These are phyloP conservation scores for Ophiostoma tasmaniense DNA, from an alignment of 2,329 filamentous ascomycete species.

Conservation along the genomic window DNA sequence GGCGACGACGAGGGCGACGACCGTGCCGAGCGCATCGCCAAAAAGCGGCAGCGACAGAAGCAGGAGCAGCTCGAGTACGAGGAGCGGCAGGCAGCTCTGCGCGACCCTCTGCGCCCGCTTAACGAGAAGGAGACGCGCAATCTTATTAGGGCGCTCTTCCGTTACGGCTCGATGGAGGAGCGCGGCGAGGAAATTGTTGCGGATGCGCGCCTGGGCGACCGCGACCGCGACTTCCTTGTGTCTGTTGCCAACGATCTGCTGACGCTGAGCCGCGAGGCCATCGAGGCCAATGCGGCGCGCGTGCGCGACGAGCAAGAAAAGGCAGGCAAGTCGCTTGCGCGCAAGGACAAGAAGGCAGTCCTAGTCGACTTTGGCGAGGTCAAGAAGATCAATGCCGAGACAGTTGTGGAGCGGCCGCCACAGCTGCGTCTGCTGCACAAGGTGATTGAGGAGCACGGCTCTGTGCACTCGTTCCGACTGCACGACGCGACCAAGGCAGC, in stretches of 20 bases:
- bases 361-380: conserved; percentile 90
- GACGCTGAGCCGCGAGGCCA: conserved; percentile 45
- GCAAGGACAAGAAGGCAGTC: conserved; percentile 96
- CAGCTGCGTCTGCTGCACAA: conserved; percentile 80
- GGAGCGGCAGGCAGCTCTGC: conserved; percentile 62
- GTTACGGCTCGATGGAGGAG: conserved; percentile 84
- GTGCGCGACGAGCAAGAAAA: conserved; percentile 76
- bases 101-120: conserved; percentile 81
- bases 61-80: conserved; percentile 66
- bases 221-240: conserved; percentile 72
- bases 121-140: conserved; percentile 90
- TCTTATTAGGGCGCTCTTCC: conserved; percentile 80
- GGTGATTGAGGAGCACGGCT: conserved; percentile 55
- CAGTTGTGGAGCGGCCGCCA: conserved; percentile 79
- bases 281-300: conserved; percentile 59
- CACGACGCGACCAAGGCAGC: conserved; percentile 87
- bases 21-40: conserved; percentile 54
- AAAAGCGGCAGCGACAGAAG: conserved; percentile 58
- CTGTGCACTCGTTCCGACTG: conserved; percentile 75
- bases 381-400: conserved; percentile 93
- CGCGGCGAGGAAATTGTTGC: conserved; percentile 78
- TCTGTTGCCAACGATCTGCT: conserved; percentile 69
- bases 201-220: conserved; percentile 74
- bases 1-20: conserved; percentile 40
- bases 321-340: conserved; percentile 72